phyloP scores from a whole-genome alignment of 2,329 filamentous ascomycete species.

The Apiospora arundinis region DNA sequence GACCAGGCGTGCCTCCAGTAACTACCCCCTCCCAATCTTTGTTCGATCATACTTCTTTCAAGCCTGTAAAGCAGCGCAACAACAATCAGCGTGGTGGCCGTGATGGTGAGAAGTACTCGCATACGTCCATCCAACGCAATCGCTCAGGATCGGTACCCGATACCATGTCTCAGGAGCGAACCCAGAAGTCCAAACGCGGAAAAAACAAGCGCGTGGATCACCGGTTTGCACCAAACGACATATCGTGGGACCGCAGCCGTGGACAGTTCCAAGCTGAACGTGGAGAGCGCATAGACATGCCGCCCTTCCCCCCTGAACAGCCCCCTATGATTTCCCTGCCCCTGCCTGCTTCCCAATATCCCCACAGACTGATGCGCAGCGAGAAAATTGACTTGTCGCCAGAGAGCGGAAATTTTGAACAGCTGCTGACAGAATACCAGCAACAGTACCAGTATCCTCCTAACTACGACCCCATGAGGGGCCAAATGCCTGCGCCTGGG shows the following conservation, averaged over 20 bases:
- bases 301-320: neutral
- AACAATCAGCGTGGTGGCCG: constrained; percentile 50
- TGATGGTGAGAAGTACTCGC: constrained; percentile 54
- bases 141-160: constrained; percentile 47
- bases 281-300: constrained; percentile 22
- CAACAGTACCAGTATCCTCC: constrained; percentile 67
- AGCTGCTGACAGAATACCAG: constrained; percentile 70
- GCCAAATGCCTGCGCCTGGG: constrained; percentile 43
- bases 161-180: constrained; percentile 39
- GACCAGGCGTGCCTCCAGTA: constrained; percentile 68
- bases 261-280: constrained; percentile 26
- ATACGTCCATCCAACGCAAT: constrained; percentile 37
- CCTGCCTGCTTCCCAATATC: neutral
- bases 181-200: constrained; percentile 46
- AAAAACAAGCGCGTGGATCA: constrained; percentile 53
- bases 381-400: constrained; percentile 65
- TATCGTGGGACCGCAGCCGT: constrained; percentile 8
- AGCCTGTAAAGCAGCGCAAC: constrained; percentile 47
- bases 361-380: neutral
- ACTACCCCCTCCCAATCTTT: constrained; percentile 50
- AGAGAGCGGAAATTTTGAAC: constrained; percentile 73
- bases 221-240: constrained; percentile 37
- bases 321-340: constrained; percentile 12
- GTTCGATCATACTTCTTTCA: constrained; percentile 46
- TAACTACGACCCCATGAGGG: constrained; percentile 52